These are phyloP conservation scores for Yamadazyma jaroonii DNA, from an alignment of 1,139 yeast genomes.

Conservation along the genomic window DNA sequence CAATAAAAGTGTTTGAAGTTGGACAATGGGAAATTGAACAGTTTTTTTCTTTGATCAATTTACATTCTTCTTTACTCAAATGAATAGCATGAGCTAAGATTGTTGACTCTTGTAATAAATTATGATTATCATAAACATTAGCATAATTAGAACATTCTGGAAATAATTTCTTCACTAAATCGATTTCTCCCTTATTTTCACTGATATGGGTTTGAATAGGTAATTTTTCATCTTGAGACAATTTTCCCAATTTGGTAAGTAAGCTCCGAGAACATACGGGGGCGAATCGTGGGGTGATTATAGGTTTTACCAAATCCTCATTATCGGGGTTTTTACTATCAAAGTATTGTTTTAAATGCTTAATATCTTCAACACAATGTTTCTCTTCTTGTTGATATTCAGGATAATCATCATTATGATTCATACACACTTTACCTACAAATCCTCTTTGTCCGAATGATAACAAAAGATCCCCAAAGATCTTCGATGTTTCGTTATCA, in stretches of 20 bases:
- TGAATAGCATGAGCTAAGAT: slow-evolving; percentile 90
- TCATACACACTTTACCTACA: slow-evolving; percentile 95
- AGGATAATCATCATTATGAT: slow-evolving; percentile 58
- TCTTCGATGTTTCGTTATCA: slow-evolving; percentile 69
- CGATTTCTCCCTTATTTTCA: slow-evolving; percentile 74
- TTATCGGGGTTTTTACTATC: slow-evolving; percentile 47
- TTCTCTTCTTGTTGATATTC: slow-evolving; percentile 63
- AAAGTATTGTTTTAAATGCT: slow-evolving; percentile 57
- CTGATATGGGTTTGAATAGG: slow-evolving; percentile 90
- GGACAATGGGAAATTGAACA: slow-evolving; percentile 94
- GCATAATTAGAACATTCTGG: slow-evolving; percentile 73
- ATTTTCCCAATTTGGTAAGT: slow-evolving; percentile 59
- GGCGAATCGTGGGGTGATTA: slow-evolving; percentile 92
- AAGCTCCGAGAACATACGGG: slow-evolving; percentile 75
- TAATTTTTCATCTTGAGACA: slow-evolving; percentile 46
- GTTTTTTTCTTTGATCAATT: slow-evolving; percentile 47
- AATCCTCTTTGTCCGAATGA: slow-evolving; percentile 79
- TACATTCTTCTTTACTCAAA: slow-evolving; percentile 60
- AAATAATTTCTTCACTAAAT: slow-evolving; percentile 69
- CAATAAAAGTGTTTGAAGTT: slow-evolving; percentile 80
- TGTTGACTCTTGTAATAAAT: slow-evolving; percentile 61
- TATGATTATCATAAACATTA: slow-evolving; percentile 67
- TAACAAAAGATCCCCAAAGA: slow-evolving; percentile 71
- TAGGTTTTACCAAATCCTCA: slow-evolving; percentile 57
- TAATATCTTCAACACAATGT: slow-evolving; percentile 55